Evolutionary conservation across 2,329 filamentous ascomycete species (phyloP), one percentile per base, ranked within the genome.

Genomic region (Thelonectria olida): DNA sequence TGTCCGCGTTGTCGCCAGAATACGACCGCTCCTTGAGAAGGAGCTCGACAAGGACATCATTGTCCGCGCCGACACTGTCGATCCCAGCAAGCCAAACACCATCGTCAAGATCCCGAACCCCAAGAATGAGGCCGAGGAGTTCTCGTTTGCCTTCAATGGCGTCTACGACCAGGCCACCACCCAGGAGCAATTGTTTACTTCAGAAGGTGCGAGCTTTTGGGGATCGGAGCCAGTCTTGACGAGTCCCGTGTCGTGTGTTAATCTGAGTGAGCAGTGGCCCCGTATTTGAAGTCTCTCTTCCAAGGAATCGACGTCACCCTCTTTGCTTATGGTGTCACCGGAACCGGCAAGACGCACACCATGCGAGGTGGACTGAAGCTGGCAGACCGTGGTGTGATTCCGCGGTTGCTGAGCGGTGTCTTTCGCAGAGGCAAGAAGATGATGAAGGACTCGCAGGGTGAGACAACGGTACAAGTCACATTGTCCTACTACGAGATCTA

Each of bases 401-500:
- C 94, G 13, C 84, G 94, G 61, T 80, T 97, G 57, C 84, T 97
- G 42, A 96, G 92, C 77, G 88, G 87, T 68, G 91, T 98, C 59
- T 98, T 95, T 75, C 87, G 95, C 48, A 85, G 92, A 62, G 90
- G 90, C 65, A 92, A 93, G 78, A 97, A 96, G 81, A 89, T 96
- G 17, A 85, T 88, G 66, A 96, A 95, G 77, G 93, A 97, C 72
- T 86, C 89, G 2, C 82, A 84, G 5, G 92, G 89, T 10, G 81
- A 88, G 52, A 94, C 90, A 0, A 84, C 81, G 2, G 92, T 96
- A 20, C 81, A 87, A 8, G 92, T 97, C 15, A 84, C 88, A 12
- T 84, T 97, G 72, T 94, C 92, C 25, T 97, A 97, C 79, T 97
- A 97, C 79, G 94, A 97, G 76, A 97, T 97, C 67, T 97, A 97